Evolutionary conservation across 2,329 filamentous ascomycete genomes (phyloP).

Genomic region (Trichophyton mentagrophytes): DNA sequence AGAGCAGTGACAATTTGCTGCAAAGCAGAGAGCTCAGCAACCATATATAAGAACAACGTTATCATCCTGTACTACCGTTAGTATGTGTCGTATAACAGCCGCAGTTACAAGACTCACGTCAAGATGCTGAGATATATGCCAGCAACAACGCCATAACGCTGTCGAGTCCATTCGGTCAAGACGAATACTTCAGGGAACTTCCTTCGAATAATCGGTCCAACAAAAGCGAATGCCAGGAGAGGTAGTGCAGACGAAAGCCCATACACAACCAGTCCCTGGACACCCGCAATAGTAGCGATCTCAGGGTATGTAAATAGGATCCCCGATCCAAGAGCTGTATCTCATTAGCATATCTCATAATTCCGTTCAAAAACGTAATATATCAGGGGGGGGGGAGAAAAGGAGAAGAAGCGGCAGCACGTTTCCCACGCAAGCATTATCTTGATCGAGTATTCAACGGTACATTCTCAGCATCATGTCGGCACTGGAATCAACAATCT

Average conservation of each 20-base stretch:
- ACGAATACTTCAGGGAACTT: constrained; percentile 78
- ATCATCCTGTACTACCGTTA: constrained; percentile 41
- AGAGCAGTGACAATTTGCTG: constrained; percentile 65
- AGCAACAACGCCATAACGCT: constrained; percentile 58
- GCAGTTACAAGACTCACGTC: constrained; percentile 35
- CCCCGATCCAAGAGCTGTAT: constrained; percentile 63
- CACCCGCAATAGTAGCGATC: constrained; percentile 62
- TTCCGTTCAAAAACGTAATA: constrained; percentile 11
- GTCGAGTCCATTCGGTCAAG: constrained; percentile 69
- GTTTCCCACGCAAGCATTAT: constrained; percentile 98
- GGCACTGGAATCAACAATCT: constrained; percentile 18
- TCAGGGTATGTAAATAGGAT: constrained; percentile 75
- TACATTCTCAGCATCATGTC: constrained; percentile 79
- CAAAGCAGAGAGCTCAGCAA: constrained; percentile 67
- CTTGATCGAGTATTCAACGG: constrained; percentile 93
- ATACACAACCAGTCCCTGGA: constrained; percentile 68
- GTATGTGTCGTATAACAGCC: background rate
- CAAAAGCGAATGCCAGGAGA: constrained; percentile 57
- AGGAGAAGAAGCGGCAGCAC: constrained; percentile 67
- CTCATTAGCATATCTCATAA: constrained; percentile 26
- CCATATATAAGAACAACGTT: constrained; percentile 78
- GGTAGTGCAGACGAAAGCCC: constrained; percentile 60
- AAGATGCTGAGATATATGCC: constrained; percentile 64
- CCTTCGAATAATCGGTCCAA: constrained; percentile 64
- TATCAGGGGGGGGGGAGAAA: constrained; percentile 22